phyloP scores from a whole-genome alignment of 805 yeast genomes.

The Candida nonsorbophila region DNA sequence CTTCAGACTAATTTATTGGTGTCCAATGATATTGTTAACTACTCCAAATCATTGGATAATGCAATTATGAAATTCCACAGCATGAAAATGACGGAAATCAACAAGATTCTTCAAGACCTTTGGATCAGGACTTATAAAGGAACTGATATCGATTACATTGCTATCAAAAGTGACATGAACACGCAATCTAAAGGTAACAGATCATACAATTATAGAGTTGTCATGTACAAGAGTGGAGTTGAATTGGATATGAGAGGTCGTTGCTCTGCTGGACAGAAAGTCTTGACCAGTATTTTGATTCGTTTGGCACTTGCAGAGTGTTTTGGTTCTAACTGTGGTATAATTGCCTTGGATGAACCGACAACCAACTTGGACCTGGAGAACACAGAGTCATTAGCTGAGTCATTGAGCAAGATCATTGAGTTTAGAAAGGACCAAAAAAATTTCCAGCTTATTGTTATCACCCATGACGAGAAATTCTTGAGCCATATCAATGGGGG shows the following conservation, averaged over 20 bases:
- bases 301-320: slow-evolving; percentile 92
- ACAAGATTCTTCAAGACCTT: slow-evolving; percentile 78
- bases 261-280: slow-evolving; percentile 97
- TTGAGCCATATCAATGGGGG: slow-evolving; percentile 80
- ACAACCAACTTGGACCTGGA: slow-evolving; percentile 92
- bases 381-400: slow-evolving; percentile 83
- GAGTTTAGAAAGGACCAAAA: slow-evolving; percentile 68
- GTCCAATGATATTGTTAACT: slow-evolving; percentile 75
- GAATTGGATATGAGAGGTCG: slow-evolving; percentile 98
- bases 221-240: slow-evolving; percentile 87
- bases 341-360: slow-evolving; percentile 95
- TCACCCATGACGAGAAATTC: slow-evolving; percentile 94
- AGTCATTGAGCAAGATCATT: slow-evolving; percentile 69
- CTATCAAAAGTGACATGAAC: slow-evolving; percentile 75
- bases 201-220: slow-evolving; percentile 87
- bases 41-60: slow-evolving; percentile 79
- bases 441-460: slow-evolving; percentile 91
- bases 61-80: slow-evolving; percentile 93
- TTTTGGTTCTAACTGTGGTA: slow-evolving; percentile 91
- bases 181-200: slow-evolving; percentile 47
- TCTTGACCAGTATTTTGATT: slow-evolving; percentile 85
- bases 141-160: slow-evolving; percentile 88
- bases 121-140: slow-evolving; percentile 96
- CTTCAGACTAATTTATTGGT: slow-evolving; percentile 72
- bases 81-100: slow-evolving; percentile 88